Base-by-base conservation (phyloP, 129 eudicot species). In the Chrysanthemum seticuspe region DNA sequence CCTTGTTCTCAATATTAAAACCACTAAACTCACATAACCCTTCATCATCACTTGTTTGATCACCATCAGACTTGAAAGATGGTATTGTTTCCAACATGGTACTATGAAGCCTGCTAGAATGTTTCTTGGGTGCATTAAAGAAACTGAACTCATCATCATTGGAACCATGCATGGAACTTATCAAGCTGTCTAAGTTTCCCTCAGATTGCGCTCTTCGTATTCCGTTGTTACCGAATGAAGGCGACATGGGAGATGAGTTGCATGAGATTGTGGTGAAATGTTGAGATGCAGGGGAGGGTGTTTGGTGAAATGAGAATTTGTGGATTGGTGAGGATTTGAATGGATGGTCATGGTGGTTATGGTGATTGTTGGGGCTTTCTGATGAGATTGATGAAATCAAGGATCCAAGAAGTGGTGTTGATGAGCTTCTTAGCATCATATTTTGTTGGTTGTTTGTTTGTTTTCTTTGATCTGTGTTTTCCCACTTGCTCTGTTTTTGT, bases 371-470 rank as follows among this genome's bases (percentile, higher is more conserved):
- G 64, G 87, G 85, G 67, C 59, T 67, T 3, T 90, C 97, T 0
- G 96, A 77, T 23, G 96, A 82, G 80, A 76, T 71, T 65, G 88
- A 83, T 79, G 87, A 72, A 1, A 85, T 52, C 5, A 85, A 86
- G 66, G 97, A 90, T 82, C 89, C 88, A 73, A 90, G 97, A 85
- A 90, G 62, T 21, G 97, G 95, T 47, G 97, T 88, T 51, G 97
- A 91, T 44, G 97, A 85, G 86, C 97, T 91, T 76, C 91, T 85
- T 1, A 91, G 74, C 86, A 91, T 53, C 95, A 87, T 91, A 4
- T 62, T 79, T 13, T 21, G 47, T 40, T 40, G 47, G 7, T 36
- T 36, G 7, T 36, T 36, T 36, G 44, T 34, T 0, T 31, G 40
- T 25, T 18, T 40, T 56, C 29, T 51, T 61, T 47, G 68, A 58